Conservation (phyloP, 140 eudicot species). For the Erigeron philadelphicus region DNA sequence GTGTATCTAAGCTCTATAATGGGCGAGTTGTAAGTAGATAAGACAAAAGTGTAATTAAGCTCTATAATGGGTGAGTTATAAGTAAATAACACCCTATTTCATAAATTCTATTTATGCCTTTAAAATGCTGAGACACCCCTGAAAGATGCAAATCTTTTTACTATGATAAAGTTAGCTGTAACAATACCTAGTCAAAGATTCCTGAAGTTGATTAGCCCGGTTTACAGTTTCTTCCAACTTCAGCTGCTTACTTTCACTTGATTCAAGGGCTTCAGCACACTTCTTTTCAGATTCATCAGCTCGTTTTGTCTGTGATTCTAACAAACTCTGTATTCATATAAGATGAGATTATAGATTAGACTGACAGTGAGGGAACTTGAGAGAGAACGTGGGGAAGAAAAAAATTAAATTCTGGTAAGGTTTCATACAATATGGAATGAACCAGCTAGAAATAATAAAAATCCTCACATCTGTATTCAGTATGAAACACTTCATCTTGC, state of each 20-base stretch:
- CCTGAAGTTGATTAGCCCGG: slow-evolving; percentile 68
- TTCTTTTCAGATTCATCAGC: slow-evolving; percentile 75
- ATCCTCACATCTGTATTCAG: background rate
- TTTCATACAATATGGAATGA: slow-evolving; percentile 12
- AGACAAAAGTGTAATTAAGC: too few species aligned
- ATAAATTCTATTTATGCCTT: background rate
- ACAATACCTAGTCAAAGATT: slow-evolving; percentile 67
- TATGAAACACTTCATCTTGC: too few species aligned
- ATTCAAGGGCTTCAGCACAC: slow-evolving; percentile 50
- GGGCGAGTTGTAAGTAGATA: too few species aligned
- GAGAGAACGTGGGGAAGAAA: slow-evolving; percentile 12
- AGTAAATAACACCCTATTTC: too few species aligned
- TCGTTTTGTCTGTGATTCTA: slow-evolving; percentile 62
- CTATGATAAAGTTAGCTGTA: slow-evolving; percentile 16
- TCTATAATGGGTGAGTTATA: too few species aligned
- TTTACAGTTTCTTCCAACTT: slow-evolving; percentile 86
- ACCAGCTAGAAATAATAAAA: background rate
- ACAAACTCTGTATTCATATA: slow-evolving; percentile 38
- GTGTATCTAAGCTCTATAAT: too few species aligned
- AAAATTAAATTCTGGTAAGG: background rate
- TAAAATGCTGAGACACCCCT: slow-evolving; percentile 17
- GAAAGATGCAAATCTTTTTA: slow-evolving; percentile 8
- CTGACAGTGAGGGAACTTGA: slow-evolving; percentile 3
- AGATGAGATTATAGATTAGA: slow-evolving; percentile 1
- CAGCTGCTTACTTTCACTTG: slow-evolving; percentile 60